phyloP scores from a whole-genome alignment of 2,329 filamentous ascomycete genomes.

The Fusarium nodosum region DNA sequence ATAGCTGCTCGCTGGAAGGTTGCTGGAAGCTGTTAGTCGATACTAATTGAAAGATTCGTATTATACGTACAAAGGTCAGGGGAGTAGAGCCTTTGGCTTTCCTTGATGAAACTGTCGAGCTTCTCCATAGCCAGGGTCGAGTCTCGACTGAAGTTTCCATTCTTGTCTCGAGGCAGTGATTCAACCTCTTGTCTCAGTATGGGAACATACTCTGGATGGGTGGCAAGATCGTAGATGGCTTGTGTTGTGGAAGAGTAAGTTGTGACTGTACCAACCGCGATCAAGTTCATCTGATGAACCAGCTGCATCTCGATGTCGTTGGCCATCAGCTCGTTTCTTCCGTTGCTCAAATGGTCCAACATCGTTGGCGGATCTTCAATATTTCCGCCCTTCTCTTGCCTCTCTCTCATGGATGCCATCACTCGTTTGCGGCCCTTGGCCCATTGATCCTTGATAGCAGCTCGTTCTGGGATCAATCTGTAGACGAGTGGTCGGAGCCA shows the following conservation, averaged over 20 bases:
- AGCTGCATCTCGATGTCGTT: constrained; percentile 22
- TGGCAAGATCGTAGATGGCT: constrained; percentile 42
- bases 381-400: not conserved
- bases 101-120: constrained; percentile 45
- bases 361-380: constrained; percentile 6
- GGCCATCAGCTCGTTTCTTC: constrained; percentile 3
- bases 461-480: constrained; percentile 21
- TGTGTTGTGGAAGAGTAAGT: constrained; percentile 39
- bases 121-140: constrained; percentile 22
- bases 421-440: constrained; percentile 20
- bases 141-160: not conserved
- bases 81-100: constrained; percentile 43
- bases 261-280: constrained; percentile 37
- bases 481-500: constrained; percentile 20
- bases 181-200: constrained; percentile 30
- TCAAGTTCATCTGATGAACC: constrained; percentile 25
- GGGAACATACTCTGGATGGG: constrained; percentile 29
- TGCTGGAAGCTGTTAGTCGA: not conserved
- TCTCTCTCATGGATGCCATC: constrained; percentile 4
- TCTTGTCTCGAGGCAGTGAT: not conserved
- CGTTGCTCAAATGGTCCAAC: constrained; percentile 23
- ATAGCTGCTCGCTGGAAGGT: constrained; percentile 12
- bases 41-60: rapidly evolving
- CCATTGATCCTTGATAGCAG: constrained; percentile 26
- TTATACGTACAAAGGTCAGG: constrained; percentile 27